These are phyloP conservation scores for Zygoascus biomembranicola DNA, from an alignment of 805 yeast genomes.

Conservation along the genomic window DNA sequence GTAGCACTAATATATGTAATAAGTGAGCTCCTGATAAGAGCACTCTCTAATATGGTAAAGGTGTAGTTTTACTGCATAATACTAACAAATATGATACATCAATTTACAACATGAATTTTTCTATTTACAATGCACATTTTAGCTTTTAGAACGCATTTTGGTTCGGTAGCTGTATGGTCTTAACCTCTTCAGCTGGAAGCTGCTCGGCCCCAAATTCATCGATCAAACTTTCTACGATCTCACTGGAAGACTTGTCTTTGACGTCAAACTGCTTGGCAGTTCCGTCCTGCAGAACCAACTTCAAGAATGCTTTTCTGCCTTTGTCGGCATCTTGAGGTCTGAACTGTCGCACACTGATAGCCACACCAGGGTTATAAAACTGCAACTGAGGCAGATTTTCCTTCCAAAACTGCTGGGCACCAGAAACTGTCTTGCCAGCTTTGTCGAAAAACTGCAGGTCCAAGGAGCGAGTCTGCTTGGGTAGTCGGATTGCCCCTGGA, in stretches of 20 bases:
- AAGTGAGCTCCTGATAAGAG: no score
- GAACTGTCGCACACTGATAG: slow-evolving; percentile 31
- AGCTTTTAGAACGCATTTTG: background rate
- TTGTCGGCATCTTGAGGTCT: slow-evolving; percentile 1
- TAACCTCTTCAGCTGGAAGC: slow-evolving; percentile 37
- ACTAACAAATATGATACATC: no score
- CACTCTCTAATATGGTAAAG: no score
- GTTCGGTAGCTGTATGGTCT: background rate
- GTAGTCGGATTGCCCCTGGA: slow-evolving; percentile 25
- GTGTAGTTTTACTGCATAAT: no score
- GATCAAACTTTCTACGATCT: slow-evolving; percentile 51
- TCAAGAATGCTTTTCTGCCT: background rate
- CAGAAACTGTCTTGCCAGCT: slow-evolving; percentile 5
- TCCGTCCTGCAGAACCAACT: slow-evolving; percentile 26
- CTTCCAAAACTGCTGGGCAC: slow-evolving; percentile 60
- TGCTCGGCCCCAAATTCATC: slow-evolving; percentile 42
- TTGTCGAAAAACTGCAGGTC: slow-evolving; percentile 17
- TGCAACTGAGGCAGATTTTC: slow-evolving; percentile 64
- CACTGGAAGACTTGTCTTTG: slow-evolving; percentile 35
- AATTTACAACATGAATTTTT: background rate
- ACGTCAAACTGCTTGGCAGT: slow-evolving; percentile 13
- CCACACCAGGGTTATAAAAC: slow-evolving; percentile 71
- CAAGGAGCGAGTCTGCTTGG: slow-evolving; percentile 17
- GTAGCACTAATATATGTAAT: no score
- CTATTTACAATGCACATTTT: background rate